Evolutionary conservation across 78 protist genomes (phyloP).

Genomic region (Polysphondylium violaceum): DNA sequence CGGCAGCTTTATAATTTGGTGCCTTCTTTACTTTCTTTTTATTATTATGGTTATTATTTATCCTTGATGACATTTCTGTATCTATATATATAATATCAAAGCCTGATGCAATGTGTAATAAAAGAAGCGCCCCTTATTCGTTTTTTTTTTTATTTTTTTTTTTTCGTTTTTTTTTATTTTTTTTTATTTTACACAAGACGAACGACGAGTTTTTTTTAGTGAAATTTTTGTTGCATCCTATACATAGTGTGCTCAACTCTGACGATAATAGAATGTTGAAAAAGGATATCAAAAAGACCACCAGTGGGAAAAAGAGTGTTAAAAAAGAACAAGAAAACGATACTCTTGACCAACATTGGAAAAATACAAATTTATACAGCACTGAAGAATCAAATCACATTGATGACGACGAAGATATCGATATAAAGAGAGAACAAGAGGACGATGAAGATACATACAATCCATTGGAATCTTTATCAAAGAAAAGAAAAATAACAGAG

Average conservation of each 20-base stretch:
- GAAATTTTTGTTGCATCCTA: no score
- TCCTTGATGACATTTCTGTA: not conserved
- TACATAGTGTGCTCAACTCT: no score
- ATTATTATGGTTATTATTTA: not conserved
- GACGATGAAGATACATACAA: not conserved
- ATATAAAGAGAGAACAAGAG: not conserved
- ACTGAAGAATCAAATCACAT: no score
- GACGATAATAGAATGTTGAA: no score
- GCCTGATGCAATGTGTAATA: no score
- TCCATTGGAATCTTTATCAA: not conserved
- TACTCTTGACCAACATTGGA: slow-evolving; percentile 25
- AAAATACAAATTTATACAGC: slow-evolving; percentile 1
- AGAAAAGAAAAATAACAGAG: slow-evolving; percentile 48
- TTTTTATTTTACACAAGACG: not conserved
- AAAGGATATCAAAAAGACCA: no score
- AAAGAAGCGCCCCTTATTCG: no score
- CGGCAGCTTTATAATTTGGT: slow-evolving; percentile 25
- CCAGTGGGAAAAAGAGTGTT: not conserved
- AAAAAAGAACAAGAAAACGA: not conserved
- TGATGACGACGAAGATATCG: slow-evolving; percentile 5
- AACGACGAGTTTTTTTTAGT: no score
- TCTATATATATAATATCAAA: not conserved
- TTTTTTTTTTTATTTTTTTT: no score
- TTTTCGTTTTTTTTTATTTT: not conserved
- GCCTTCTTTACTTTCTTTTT: slow-evolving; percentile 19